Percentiles rank a stretch among this genome's conserved stretches.
Evolutionary conservation across 23 red algal genomes (phyloP).

Genomic region (Cyanidioschyzon merolae): DNA sequence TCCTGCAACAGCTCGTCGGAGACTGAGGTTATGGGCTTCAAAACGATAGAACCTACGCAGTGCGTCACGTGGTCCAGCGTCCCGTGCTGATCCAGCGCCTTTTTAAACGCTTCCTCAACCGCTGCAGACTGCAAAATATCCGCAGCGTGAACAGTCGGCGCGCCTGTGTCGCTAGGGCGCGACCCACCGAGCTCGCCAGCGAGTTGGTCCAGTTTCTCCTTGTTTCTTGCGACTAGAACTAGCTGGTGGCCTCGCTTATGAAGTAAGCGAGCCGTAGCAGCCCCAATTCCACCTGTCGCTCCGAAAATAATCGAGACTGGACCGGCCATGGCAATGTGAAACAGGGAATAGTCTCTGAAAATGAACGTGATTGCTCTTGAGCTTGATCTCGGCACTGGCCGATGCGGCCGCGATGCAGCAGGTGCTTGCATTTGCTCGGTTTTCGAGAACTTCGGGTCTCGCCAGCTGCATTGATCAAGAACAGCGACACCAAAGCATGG

Average conservation of each 20-base stretch:
- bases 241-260: not conserved
- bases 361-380: no score
- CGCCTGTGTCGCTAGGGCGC: not conserved
- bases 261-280: not conserved
- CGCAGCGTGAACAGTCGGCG: not conserved
- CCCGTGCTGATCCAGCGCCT: not conserved
- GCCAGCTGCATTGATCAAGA: no score
- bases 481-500: no score
- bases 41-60: conserved; percentile 22
- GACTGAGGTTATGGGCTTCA: conserved; percentile 11
- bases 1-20: conserved; percentile 3
- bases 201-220: not conserved
- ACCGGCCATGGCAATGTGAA: conserved; percentile 1
- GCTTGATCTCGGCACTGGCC: no score
- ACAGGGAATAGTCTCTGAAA: no score
- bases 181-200: not conserved
- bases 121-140: not conserved
- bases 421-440: no score
- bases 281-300: conserved; percentile 4
- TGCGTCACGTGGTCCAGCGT: conserved; percentile 3
- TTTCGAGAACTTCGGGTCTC: no score
- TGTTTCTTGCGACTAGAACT: conserved; percentile 1
- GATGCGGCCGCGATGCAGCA: no score
- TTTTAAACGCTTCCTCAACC: not conserved
- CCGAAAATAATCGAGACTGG: conserved; percentile 12